Base-by-base conservation (phyloP, 768 basidiomycete genomes). In the Amanita rubescens region DNA sequence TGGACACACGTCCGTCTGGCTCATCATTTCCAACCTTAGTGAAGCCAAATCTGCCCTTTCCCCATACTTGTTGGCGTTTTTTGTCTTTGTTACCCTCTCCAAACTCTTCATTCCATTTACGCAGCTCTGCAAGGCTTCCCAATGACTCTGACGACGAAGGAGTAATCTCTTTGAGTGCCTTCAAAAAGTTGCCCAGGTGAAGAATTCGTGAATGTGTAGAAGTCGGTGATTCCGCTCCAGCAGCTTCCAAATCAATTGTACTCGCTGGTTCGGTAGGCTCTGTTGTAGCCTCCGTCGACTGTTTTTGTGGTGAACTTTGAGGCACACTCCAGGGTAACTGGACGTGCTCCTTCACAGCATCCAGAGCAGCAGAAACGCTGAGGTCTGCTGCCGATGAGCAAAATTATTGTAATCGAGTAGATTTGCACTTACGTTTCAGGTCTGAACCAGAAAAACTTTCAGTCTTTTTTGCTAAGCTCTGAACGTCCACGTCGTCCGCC, bases 391-490 rank as follows among this genome's bases (percentile, higher is more conserved):
- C 61, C 33, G 58, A 55, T 47, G 34, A 22, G 53, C 50, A 48
- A 32, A n/a, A 51, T 19, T 5, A 9, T n/a, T 14, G n/a, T 25
- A 51, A n/a, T 10, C 25, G 39, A 39, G 38, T 41, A 33, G 54
- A 45, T 35, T 33, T 3, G 51, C 14, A 74, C 88, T 63, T 55
- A 95, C 94, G 91, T 68, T 95, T 96, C 55, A 97, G 74, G 67
- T 97, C 94, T 24, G 93, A 95, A 14, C 94, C 94, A 53, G 94
- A 97, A 67, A 93, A 97, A 49, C 79, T 82, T 51, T 89, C 87
- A 0, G 91, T 91, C 65, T 80, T 79, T 64, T 76, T 78, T 4
- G 88, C 85, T 35, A 94, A 68, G 20, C 60, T 63, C 45, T 72
- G 70, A 15, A 84, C 64, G 57, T 87, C 80, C 10, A 92, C 70